These are phyloP conservation scores for Aethionema arabicum DNA, from an alignment of 345 rosid genomes.

Conservation along the genomic window DNA sequence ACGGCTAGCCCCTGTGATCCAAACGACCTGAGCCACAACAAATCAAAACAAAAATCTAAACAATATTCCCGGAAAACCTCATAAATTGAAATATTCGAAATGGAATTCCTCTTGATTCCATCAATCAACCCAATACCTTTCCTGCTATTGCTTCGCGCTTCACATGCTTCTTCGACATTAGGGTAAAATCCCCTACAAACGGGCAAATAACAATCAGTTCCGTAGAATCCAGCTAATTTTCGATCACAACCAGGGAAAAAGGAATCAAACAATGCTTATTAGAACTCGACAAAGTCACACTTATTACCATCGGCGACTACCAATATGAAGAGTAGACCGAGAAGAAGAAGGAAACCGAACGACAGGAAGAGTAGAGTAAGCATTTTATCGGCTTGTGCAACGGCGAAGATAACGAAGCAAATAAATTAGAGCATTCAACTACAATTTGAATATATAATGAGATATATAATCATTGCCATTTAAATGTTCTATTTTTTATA, in stretches of 20 bases:
- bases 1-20: constrained; percentile 98
- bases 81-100: neutral
- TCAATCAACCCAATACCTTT: constrained; percentile 46
- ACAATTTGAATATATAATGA: too few species aligned
- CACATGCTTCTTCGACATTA: too few species aligned
- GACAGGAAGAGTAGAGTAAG: constrained; percentile 38
- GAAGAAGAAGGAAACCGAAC: constrained; percentile 32
- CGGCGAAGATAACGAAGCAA: too few species aligned
- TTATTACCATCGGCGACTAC: constrained; percentile 57
- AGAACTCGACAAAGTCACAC: constrained; percentile 12
- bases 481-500: too few species aligned
- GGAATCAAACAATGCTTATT: neutral
- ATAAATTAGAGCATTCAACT: too few species aligned
- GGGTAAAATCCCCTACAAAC: constrained; percentile 65
- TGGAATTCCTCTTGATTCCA: neutral
- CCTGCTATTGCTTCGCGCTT: constrained; percentile 76
- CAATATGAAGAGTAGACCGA: constrained; percentile 48
- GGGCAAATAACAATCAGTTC: neutral
- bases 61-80: neutral
- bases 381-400: constrained; percentile 28
- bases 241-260: neutral
- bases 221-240: neutral
- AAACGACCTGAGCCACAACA: constrained; percentile 55
- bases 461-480: too few species aligned
- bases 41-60: constrained; percentile 2